Evolutionary conservation across 1,284 basidiomycete species (phyloP).

Genomic region (Peniophora sp.): DNA sequence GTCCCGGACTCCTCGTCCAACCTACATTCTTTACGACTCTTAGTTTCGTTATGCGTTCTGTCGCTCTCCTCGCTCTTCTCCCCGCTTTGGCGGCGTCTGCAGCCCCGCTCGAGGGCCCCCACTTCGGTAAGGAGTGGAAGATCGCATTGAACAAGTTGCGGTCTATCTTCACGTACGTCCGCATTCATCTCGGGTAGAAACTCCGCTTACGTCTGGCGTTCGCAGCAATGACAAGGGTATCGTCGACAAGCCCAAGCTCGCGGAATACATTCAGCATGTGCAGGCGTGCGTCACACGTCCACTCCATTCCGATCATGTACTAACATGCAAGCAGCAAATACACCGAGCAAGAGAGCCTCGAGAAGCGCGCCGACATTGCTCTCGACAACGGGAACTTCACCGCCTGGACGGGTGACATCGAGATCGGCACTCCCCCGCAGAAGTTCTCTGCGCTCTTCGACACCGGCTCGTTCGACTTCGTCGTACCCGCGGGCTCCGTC

Average conservation of each 20-base stretch:
- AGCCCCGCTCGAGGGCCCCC: too few relatives aligned
- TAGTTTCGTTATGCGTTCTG: too few relatives aligned
- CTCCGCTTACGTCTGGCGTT: not conserved
- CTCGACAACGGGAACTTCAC: conserved; percentile 1
- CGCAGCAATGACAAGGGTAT: not conserved
- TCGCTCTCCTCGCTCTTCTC: too few relatives aligned
- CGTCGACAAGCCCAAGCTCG: not conserved
- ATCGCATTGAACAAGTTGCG: too few relatives aligned
- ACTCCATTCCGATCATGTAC: not conserved
- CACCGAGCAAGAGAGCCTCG: not conserved
- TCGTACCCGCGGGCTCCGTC: conserved; percentile 16
- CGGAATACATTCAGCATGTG: not conserved
- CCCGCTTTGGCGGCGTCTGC: too few relatives aligned
- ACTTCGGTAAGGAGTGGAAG: too few relatives aligned
- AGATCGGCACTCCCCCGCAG: conserved; percentile 5
- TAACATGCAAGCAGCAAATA: not conserved
- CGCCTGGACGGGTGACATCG: conserved; percentile 4
- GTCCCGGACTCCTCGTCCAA: too few relatives aligned
- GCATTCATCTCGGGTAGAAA: too few relatives aligned
- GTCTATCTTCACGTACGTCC: too few relatives aligned
- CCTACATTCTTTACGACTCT: too few relatives aligned
- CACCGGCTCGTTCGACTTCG: conserved; percentile 34
- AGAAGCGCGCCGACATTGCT: not conserved
- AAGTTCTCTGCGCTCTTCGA: conserved; percentile 21
- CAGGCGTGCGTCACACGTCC: not conserved